phyloP scores from a whole-genome alignment of 768 basidiomycete species.

The Suillus variegatus region DNA sequence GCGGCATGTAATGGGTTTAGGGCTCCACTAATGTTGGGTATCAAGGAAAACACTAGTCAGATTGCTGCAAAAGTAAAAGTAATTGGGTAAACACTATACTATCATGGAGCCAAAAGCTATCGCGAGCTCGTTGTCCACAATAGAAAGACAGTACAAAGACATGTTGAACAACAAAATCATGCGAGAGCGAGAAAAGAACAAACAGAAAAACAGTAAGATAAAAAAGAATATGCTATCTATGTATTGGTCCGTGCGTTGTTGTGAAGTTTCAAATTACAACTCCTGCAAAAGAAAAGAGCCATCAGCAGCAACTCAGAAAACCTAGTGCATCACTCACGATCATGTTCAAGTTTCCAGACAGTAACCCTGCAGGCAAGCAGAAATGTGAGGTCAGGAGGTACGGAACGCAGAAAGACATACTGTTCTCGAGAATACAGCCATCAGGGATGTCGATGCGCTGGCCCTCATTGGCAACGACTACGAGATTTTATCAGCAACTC shows the following conservation, averaged over 20 bases:
- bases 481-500: background rate
- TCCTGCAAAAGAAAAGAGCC: background rate
- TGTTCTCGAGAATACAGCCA: slow-evolving; percentile 70
- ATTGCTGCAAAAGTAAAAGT: background rate
- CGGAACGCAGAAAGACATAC: slow-evolving; percentile 31
- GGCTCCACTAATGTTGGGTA: too few relatives aligned
- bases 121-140: background rate
- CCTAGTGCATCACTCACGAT: slow-evolving; percentile 45
- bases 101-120: background rate
- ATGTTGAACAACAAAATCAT: slow-evolving; percentile 1
- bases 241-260: slow-evolving; percentile 1
- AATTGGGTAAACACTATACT: background rate
- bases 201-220: background rate
- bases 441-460: slow-evolving; percentile 76
- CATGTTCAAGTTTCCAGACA: slow-evolving; percentile 77
- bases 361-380: slow-evolving; percentile 42
- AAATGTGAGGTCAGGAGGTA: slow-evolving; percentile 17
- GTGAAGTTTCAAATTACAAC: background rate
- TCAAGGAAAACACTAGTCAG: background rate
- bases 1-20: too few relatives aligned
- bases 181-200: background rate
- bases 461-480: slow-evolving; percentile 75
- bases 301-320: background rate
- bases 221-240: slow-evolving; percentile 1
- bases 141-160: background rate